Conservation (phyloP, 1,284 basidiomycete genomes). For the Melampsora larici-populina region DNA sequence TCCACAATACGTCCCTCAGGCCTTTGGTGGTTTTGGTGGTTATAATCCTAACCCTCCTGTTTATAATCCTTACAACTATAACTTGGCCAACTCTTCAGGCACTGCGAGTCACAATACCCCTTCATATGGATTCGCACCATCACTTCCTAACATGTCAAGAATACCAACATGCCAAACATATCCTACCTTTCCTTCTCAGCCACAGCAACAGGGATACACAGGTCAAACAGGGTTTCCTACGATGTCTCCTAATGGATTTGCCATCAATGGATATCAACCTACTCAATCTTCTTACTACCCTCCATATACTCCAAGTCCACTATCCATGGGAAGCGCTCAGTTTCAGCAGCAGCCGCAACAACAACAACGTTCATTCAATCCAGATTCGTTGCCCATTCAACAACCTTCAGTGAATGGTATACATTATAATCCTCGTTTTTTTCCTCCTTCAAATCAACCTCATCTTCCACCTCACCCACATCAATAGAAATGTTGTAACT, state of each 20-base stretch:
- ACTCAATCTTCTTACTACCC: background rate
- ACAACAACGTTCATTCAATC: no score
- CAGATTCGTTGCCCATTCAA: no score
- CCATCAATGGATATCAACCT: background rate
- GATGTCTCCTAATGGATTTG: background rate
- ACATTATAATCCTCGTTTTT: no score
- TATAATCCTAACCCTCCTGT: background rate
- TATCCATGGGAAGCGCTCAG: no score
- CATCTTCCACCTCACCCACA: no score
- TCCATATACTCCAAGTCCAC: background rate
- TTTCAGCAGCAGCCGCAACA: no score
- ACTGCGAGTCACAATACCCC: background rate
- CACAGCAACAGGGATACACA: background rate
- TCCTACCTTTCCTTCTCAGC: background rate
- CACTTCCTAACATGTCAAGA: background rate
- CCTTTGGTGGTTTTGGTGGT: constrained; percentile 3
- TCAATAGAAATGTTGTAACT: no score
- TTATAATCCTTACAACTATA: background rate
- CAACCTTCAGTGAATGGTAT: no score
- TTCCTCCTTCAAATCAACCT: no score
- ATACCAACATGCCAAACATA: background rate
- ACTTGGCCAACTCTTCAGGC: background rate
- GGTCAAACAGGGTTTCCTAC: background rate
- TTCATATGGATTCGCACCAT: background rate
- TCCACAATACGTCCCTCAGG: background rate